Conservation (phyloP, 495 filamentous ascomycete genomes). For the Daldinia caldariorum region DNA sequence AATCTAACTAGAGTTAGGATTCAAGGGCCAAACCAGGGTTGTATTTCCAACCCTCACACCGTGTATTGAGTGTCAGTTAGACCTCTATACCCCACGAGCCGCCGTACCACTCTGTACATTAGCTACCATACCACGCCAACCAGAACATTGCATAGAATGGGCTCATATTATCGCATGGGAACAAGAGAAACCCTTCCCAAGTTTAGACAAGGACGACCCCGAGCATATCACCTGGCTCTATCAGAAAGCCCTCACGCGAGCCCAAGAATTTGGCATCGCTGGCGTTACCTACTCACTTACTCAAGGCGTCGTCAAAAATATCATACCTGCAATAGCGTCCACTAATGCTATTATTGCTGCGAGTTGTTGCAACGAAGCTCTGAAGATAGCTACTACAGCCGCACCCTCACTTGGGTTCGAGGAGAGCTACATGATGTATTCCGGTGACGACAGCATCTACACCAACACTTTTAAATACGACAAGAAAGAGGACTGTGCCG, state of each 20-base stretch:
- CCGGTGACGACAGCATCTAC: slow-evolving; percentile 91
- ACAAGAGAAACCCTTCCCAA: slow-evolving; percentile 67
- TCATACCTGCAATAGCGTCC: slow-evolving; percentile 97
- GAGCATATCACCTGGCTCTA: slow-evolving; percentile 98
- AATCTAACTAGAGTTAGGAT: slow-evolving; percentile 62
- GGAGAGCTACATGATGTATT: slow-evolving; percentile 99
- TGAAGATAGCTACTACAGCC: slow-evolving; percentile 87
- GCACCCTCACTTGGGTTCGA: slow-evolving; percentile 75
- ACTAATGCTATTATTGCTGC: slow-evolving; percentile 98
- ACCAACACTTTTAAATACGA: slow-evolving; percentile 96
- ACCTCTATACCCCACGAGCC: slow-evolving; percentile 94
- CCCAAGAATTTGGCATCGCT: slow-evolving; percentile 86
- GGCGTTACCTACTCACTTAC: slow-evolving; percentile 97
- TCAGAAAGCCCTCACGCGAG: slow-evolving; percentile 81
- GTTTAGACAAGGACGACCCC: slow-evolving; percentile 93
- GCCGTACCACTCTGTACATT: slow-evolving; percentile 97
- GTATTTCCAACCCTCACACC: slow-evolving; percentile 91
- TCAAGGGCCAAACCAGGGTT: slow-evolving; percentile 96
- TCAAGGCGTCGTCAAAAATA: slow-evolving; percentile 98
- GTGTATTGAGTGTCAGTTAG: slow-evolving; percentile 98
- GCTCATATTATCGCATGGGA: slow-evolving; percentile 84
- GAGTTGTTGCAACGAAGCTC: slow-evolving; percentile 92
- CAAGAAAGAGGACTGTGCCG: slow-evolving; percentile 91
- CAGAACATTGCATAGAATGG: slow-evolving; percentile 99
- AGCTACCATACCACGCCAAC: slow-evolving; percentile 95